Percentiles rank a stretch among this genome's conserved stretches.
phyloP scores from a whole-genome alignment of 306 rosid species.

The Prosopis cineraria region DNA sequence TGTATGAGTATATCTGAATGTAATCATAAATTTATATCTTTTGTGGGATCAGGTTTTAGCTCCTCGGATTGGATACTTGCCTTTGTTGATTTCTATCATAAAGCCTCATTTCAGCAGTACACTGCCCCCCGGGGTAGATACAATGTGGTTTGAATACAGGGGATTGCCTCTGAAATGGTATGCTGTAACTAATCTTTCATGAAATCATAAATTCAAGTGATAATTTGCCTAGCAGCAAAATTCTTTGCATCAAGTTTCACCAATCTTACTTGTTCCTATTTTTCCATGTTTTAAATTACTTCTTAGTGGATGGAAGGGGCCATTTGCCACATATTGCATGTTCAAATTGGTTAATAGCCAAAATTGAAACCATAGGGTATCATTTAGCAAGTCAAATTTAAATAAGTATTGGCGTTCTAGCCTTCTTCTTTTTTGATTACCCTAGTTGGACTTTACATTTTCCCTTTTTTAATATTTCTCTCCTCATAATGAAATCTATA shows the following conservation, averaged over 20 bases:
- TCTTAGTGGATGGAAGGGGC: neutral
- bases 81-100: slow-evolving; percentile 70
- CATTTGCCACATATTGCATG: neutral
- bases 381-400: neutral
- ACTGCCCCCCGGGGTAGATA: slow-evolving; percentile 87
- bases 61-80: slow-evolving; percentile 87
- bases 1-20: neutral
- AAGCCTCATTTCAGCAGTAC: slow-evolving; percentile 78
- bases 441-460: neutral
- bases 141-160: slow-evolving; percentile 92
- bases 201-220: neutral
- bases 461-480: neutral
- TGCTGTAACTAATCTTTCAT: neutral
- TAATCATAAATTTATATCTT: neutral
- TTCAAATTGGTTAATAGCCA: neutral
- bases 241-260: neutral
- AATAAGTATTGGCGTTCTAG: neutral
- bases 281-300: neutral
- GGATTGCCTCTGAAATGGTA: slow-evolving; percentile 95
- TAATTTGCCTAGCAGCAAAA: neutral
- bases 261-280: neutral
- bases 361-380: neutral
- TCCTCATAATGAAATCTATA: neutral
- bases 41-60: slow-evolving; percentile 71
- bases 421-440: neutral